phyloP scores from a whole-genome alignment of 352 stramenopile species.

The Globisporangium camurandrum region DNA sequence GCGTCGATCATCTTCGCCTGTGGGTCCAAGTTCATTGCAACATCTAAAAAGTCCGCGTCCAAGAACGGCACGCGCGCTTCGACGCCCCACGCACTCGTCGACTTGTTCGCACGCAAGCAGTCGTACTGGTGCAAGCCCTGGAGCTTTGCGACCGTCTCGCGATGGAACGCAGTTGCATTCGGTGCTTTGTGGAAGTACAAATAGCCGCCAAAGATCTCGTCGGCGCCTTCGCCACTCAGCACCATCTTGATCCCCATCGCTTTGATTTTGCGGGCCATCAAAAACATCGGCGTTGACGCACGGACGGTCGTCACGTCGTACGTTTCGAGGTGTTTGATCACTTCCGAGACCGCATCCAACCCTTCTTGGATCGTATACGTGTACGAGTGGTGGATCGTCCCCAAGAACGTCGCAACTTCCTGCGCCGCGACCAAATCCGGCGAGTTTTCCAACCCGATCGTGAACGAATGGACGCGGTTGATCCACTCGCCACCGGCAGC shows the following conservation, averaged over 20 bases:
- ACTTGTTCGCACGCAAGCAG: slow-evolving; percentile 98
- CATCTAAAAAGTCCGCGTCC: slow-evolving; percentile 96
- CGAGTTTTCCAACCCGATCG: slow-evolving; percentile 94
- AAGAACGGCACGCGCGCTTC: slow-evolving; percentile 98
- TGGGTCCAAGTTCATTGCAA: slow-evolving; percentile 98
- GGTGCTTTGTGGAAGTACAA: slow-evolving; percentile 99
- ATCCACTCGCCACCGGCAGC: slow-evolving; percentile 75
- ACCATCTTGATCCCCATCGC: slow-evolving; percentile 99
- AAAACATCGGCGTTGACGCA: slow-evolving; percentile 98
- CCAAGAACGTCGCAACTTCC: slow-evolving; percentile 95
- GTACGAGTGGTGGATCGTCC: slow-evolving; percentile 98
- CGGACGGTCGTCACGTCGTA: slow-evolving; percentile 98
- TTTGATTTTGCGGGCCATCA: slow-evolving; percentile 99
- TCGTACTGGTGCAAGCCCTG: slow-evolving; percentile 96
- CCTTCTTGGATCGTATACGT: slow-evolving; percentile 99
- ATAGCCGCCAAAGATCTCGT: slow-evolving; percentile 98
- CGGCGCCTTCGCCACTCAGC: slow-evolving; percentile 95
- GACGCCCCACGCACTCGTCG: slow-evolving; percentile 96
- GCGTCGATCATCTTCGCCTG: slow-evolving; percentile 96
- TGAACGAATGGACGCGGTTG: slow-evolving; percentile 98
- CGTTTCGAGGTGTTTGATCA: slow-evolving; percentile 97
- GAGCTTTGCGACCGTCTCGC: slow-evolving; percentile 94
- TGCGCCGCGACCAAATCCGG: slow-evolving; percentile 95
- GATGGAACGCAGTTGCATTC: slow-evolving; percentile 90
- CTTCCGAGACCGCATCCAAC: slow-evolving; percentile 94